These are phyloP conservation scores for Macrolepiota fuliginosa DNA, from an alignment of 768 basidiomycete species.

Conservation along the genomic window DNA sequence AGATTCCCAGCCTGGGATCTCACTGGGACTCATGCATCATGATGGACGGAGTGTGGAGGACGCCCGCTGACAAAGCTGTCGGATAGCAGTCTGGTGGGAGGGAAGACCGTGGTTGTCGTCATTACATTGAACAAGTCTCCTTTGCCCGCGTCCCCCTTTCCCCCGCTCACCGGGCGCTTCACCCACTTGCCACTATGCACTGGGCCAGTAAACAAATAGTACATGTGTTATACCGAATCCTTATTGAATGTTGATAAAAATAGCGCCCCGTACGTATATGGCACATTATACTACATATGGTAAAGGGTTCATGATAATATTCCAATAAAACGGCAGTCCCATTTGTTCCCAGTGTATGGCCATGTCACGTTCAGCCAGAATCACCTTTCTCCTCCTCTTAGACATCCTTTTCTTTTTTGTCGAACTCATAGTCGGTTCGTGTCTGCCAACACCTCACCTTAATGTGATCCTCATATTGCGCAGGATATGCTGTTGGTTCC, in stretches of 20 bases:
- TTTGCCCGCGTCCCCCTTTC: neutral
- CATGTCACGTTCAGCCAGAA: slow-evolving; percentile 69
- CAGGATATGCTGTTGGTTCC: slow-evolving; percentile 94
- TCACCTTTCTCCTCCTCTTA: slow-evolving; percentile 75
- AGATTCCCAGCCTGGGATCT: too few relatives aligned
- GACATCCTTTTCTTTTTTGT: slow-evolving; percentile 87
- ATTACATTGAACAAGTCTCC: neutral
- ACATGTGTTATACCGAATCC: too few relatives aligned
- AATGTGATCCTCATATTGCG: slow-evolving; percentile 17
- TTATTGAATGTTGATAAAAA: too few relatives aligned
- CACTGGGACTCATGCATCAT: neutral
- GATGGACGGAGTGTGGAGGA: neutral
- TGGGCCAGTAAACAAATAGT: too few relatives aligned
- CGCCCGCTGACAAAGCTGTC: slow-evolving; percentile 2
- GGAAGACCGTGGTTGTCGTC: neutral
- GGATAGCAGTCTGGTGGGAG: neutral
- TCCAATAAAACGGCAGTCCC: too few relatives aligned
- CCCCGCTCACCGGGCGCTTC: slow-evolving; percentile 3
- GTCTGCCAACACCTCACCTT: neutral
- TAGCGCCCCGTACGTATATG: too few relatives aligned
- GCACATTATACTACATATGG: too few relatives aligned
- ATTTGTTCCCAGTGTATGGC: too few relatives aligned
- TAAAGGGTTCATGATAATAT: too few relatives aligned
- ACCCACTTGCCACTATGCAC: neutral
- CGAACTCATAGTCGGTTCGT: slow-evolving; percentile 75